Base-by-base conservation (phyloP, 2,329 filamentous ascomycete genomes). In the Penicillium sp. region DNA sequence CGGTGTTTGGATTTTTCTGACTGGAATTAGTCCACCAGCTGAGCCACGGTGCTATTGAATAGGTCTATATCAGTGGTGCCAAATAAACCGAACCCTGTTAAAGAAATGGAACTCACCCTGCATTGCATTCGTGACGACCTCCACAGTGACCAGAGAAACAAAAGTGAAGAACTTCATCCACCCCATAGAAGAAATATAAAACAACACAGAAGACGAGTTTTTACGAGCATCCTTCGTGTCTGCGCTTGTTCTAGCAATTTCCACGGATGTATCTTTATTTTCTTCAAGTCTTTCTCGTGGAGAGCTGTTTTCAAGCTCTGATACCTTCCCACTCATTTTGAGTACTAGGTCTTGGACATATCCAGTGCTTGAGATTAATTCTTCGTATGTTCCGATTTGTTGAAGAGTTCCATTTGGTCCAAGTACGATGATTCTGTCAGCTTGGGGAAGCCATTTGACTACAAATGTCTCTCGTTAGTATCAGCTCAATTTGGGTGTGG, bases 381-480 rank as follows among this genome's bases (percentile, higher is more conserved):
- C 62, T 23, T 66, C 59, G 58, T 73, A 77, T 52, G 56, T 70
- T 9, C 76, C 76, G 62, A 74, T 71, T 60, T 78, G 72, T 20
- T 60, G 40, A 21, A 77, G 64, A 8, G 65, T 65, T 21, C 77
- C 76, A 11, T 69, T 60, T 20, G 62, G 59, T 20, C 71, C 68
- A 42, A 78, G 65, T 9, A 69, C 71, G 26, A 78, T 60, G 49
- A 78, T 73, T 33, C 74, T 67, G 59, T 79, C 76, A 5, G 71
- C 68, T 53, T 71, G 72, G 5, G 73, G 69, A 18, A 77, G 66
- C 45, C 73, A 72, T 52, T 73, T 74, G 11, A 69, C 68, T 66
- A 59, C 1, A 35, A 40, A 23, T 7, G 21, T 18, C 7, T 49
- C 30, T 51, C 23, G 21, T 51, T 30, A 51, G 23, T 20, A 42